A percentile compares a stretch with the other conserved stretches of the same genome.
Evolutionary conservation across 2,329 filamentous ascomycete genomes (phyloP).

Genomic region (Verticillium longisporum): DNA sequence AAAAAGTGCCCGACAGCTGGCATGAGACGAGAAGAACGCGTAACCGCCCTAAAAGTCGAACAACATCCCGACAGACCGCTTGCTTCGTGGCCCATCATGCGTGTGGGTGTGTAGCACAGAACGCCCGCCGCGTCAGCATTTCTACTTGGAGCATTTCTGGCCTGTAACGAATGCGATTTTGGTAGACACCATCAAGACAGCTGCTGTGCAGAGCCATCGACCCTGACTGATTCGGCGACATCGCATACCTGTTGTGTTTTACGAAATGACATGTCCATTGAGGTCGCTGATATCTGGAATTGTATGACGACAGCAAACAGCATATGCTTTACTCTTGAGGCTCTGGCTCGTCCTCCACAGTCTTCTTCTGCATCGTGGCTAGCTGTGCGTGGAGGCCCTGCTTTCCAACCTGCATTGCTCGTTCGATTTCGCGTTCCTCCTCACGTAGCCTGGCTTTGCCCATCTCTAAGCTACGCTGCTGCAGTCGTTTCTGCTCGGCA

Average conservation of each 20-base stretch:
- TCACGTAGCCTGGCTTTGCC: constrained; percentile 57
- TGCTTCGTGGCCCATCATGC: too few relatives aligned
- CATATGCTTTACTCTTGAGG: not conserved
- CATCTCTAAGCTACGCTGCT: constrained; percentile 51
- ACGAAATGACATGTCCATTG: too few relatives aligned
- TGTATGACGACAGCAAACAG: not conserved
- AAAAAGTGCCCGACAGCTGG: not conserved
- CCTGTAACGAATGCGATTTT: too few relatives aligned
- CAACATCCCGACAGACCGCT: not conserved
- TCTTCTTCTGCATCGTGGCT: constrained; percentile 10
- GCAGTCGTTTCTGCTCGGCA: constrained; percentile 54
- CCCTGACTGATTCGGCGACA: too few relatives aligned
- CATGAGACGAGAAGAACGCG: not conserved
- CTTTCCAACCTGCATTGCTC: constrained; percentile 63
- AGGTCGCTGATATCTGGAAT: not conserved
- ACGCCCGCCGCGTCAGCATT: too few relatives aligned
- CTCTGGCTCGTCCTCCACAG: not conserved
- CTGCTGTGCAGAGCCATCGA: too few relatives aligned
- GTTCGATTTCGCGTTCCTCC: constrained; percentile 60
- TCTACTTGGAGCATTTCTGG: too few relatives aligned
- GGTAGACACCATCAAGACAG: too few relatives aligned
- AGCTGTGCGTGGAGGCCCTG: constrained; percentile 59
- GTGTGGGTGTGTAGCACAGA: too few relatives aligned
- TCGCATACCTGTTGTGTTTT: too few relatives aligned
- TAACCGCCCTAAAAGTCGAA: not conserved